Base-by-base conservation (phyloP, 179 eudicot genomes). In the Patellifolia procumbens region DNA sequence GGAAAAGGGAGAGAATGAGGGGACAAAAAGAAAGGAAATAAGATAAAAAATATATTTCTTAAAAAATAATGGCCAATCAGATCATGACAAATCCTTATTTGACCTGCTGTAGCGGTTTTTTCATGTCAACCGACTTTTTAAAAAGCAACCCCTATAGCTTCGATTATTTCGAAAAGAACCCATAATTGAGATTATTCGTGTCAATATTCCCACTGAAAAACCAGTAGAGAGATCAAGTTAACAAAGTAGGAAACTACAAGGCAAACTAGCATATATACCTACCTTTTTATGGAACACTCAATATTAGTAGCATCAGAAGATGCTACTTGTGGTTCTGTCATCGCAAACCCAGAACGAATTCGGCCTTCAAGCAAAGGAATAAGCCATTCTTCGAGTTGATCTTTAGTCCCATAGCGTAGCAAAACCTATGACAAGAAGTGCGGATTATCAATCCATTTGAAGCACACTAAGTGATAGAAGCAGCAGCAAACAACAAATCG, bases 271-370 rank as follows among this genome's bases (percentile, higher is more conserved):
- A 22, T 75, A 67, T 29, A 43, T 24, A 75, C 70, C 22, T 83
- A 95, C 99, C 95, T 88, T 82, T 61, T 86, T 70, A 95, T 93
- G 53, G 99, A 95, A 80, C 97, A 95, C 84, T 93, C 98, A 66
- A 93, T 91, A 80, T 95, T 95, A 42, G 99, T 95, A 42, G 99
- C 99, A 89, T 93, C 99, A 72, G 99, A 95, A 34, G 98, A 95
- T 73, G 99, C 99, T 82, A 95, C 99, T 85, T 93, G 92, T 69
- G 98, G 98, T 83, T 95, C 99, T 65, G 99, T 93, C 99, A 95
- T 95, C 49, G 98, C 99, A 80, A 93, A 95, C 72, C 96, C 99
- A 81, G 99, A 95, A 62, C 99, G 93, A 32, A 91, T 95, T 71
- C 76, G 87, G 63, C 98, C 99, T 76, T 91, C 88, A 34, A 95